Evolutionary conservation across 2,329 filamentous ascomycete genomes (phyloP).

Genomic region (Monosporascus sp.): DNA sequence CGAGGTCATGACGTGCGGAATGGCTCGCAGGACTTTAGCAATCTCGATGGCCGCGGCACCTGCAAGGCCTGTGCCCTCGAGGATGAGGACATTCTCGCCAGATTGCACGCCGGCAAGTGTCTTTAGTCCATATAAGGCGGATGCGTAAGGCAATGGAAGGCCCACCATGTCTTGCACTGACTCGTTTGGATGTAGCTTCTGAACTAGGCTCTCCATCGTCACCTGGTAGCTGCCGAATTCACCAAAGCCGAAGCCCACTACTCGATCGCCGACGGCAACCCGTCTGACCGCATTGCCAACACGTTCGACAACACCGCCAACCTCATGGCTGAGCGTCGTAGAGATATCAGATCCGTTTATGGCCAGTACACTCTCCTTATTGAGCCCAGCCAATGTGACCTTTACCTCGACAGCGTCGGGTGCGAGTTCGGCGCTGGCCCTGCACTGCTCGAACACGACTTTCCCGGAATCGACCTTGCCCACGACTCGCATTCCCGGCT

Average conservation of each 20-base stretch:
- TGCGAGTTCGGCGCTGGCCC: neutral
- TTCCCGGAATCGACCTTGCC: constrained; percentile 12
- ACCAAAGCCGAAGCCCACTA: constrained; percentile 15
- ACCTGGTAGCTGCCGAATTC: constrained; percentile 16
- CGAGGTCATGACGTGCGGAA: constrained; percentile 11
- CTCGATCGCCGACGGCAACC: constrained; percentile 17
- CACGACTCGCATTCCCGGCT: constrained; percentile 7
- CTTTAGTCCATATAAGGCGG: constrained; percentile 19
- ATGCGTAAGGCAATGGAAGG: constrained; percentile 8
- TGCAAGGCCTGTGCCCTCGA: constrained; percentile 10
- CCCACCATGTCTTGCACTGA: constrained; percentile 6
- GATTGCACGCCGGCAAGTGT: constrained; percentile 11
- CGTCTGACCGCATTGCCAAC: constrained; percentile 12
- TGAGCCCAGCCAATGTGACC: constrained; percentile 12
- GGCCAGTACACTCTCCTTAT: constrained; percentile 13
- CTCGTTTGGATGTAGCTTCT: constrained; percentile 11
- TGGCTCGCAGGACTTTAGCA: constrained; percentile 9
- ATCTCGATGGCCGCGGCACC: constrained; percentile 17
- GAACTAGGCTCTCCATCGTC: constrained; percentile 8
- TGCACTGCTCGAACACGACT: constrained; percentile 14
- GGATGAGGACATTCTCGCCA: constrained; percentile 17
- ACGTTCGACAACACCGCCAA: constrained; percentile 17
- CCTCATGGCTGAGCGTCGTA: constrained; percentile 15
- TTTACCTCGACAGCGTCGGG: constrained; percentile 15
- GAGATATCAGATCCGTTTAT: constrained; percentile 19